phyloP scores from a whole-genome alignment of 148 eudicot species.

The Euryodendron excelsum region DNA sequence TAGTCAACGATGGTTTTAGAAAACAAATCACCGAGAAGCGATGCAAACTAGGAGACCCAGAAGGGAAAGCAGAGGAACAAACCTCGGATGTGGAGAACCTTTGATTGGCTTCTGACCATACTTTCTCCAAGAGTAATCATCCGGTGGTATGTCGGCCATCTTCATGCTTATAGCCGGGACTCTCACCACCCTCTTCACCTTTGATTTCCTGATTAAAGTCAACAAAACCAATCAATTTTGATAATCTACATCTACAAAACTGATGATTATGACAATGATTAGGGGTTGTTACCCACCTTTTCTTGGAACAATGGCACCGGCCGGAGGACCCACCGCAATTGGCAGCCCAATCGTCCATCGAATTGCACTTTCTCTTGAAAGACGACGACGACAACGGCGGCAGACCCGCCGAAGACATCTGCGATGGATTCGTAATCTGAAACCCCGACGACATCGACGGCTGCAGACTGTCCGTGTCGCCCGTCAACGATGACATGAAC shows the following conservation, averaged over 20 bases:
- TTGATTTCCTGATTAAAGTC: slow-evolving; percentile 58
- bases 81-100: slow-evolving; percentile 98
- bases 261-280: background rate
- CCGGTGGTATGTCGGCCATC: slow-evolving; percentile 93
- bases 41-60: too few relatives aligned
- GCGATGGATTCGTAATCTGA: slow-evolving; percentile 74
- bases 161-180: slow-evolving; percentile 80
- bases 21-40: too few relatives aligned
- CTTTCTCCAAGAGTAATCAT: slow-evolving; percentile 94
- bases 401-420: slow-evolving; percentile 66
- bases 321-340: slow-evolving; percentile 69
- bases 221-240: slow-evolving; percentile 1
- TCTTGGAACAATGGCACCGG: slow-evolving; percentile 88
- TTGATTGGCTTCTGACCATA: slow-evolving; percentile 98
- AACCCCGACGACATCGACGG: slow-evolving; percentile 83
- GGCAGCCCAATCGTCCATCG: slow-evolving; percentile 51
- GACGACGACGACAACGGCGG: slow-evolving; percentile 64
- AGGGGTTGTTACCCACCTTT: slow-evolving; percentile 44
- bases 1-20: too few relatives aligned
- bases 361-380: slow-evolving; percentile 74
- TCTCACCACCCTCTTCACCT: slow-evolving; percentile 70
- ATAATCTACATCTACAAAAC: background rate
- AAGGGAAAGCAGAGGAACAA: background rate
- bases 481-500: slow-evolving; percentile 69
- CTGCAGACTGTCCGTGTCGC: slow-evolving; percentile 60